Percentiles rank a stretch among this genome's conserved stretches.
Evolutionary conservation across 2,329 filamentous ascomycete species (phyloP).

Genomic region (Talaromyces albobiverticillius): DNA sequence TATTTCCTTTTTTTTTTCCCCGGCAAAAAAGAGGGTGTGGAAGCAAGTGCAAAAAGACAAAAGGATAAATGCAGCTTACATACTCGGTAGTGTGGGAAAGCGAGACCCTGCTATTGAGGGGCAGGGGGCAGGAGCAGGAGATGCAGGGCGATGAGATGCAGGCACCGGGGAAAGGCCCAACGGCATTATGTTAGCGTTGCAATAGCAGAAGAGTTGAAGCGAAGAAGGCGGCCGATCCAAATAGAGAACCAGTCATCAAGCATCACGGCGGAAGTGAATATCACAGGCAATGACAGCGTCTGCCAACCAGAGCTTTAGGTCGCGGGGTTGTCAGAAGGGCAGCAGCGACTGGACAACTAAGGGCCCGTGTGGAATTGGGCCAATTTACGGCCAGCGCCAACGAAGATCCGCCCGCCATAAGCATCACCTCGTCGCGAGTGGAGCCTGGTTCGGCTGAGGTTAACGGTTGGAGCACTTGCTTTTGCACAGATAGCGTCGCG

Average conservation of each 20-base stretch:
- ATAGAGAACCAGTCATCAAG: constrained; percentile 18
- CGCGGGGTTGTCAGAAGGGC: constrained; percentile 13
- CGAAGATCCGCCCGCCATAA: constrained; percentile 15
- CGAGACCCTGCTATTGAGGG: constrained; percentile 12
- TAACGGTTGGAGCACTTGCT: constrained; percentile 2
- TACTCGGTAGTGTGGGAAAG: constrained; percentile 15
- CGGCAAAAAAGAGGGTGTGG: constrained; percentile 1
- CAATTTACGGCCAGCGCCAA: constrained; percentile 16
- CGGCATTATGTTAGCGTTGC: constrained; percentile 14
- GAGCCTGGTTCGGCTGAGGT: constrained; percentile 2
- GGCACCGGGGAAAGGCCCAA: constrained; percentile 14
- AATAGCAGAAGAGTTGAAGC: constrained; percentile 23
- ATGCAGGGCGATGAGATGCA: constrained; percentile 14
- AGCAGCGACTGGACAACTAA: constrained; percentile 13
- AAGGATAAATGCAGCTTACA: constrained; percentile 15
- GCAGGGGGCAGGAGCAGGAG: constrained; percentile 14
- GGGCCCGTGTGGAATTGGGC: constrained; percentile 5
- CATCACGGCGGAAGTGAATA: constrained; percentile 6
- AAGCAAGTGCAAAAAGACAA: not conserved
- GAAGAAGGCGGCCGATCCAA: constrained; percentile 30
- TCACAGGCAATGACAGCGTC: not conserved
- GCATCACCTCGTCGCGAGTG: constrained; percentile 9
- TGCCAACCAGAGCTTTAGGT: constrained; percentile 7
- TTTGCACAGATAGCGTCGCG: not conserved
- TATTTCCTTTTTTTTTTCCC: not conserved